Evolutionary conservation across 2,329 filamentous ascomycete genomes (phyloP).

Genomic region (Fusarium haematococcum): DNA sequence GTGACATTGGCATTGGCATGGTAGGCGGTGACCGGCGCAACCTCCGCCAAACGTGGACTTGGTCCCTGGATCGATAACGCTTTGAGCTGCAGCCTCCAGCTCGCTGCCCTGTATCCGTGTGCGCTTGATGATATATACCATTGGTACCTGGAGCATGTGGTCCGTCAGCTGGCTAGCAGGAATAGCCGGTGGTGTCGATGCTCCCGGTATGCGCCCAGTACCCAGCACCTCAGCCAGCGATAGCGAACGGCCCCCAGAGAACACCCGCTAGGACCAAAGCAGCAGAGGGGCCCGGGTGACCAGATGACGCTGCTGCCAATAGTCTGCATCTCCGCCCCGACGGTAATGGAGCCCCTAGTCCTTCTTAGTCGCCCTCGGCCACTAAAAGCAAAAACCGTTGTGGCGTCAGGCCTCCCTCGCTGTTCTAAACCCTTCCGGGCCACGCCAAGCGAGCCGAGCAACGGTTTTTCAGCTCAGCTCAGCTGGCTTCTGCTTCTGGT

Average conservation of each 20-base stretch:
- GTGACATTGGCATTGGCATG: neutral
- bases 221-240: neutral
- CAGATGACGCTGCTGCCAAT: slow-evolving; percentile 42
- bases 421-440: slow-evolving; percentile 34
- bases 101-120: neutral
- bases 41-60: neutral
- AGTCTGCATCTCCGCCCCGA: slow-evolving; percentile 39
- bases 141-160: neutral
- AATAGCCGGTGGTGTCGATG: neutral
- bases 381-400: slow-evolving; percentile 46
- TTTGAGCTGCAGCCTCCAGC: neutral
- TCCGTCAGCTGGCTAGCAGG: neutral
- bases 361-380: slow-evolving; percentile 32
- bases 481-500: slow-evolving; percentile 31
- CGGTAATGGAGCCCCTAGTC: slow-evolving; percentile 38
- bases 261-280: slow-evolving; percentile 7
- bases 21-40: neutral
- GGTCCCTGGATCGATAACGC: neutral
- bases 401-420: slow-evolving; percentile 39
- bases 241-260: neutral
- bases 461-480: slow-evolving; percentile 47
- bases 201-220: neutral
- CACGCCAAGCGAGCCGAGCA: slow-evolving; percentile 37
- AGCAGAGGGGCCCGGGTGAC: slow-evolving; percentile 21
- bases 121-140: neutral